Evolutionary conservation across 176 grass and related monocot species (phyloP), one percentile per base, ranked within the genome.

Genomic region (Triticum timopheevii): DNA sequence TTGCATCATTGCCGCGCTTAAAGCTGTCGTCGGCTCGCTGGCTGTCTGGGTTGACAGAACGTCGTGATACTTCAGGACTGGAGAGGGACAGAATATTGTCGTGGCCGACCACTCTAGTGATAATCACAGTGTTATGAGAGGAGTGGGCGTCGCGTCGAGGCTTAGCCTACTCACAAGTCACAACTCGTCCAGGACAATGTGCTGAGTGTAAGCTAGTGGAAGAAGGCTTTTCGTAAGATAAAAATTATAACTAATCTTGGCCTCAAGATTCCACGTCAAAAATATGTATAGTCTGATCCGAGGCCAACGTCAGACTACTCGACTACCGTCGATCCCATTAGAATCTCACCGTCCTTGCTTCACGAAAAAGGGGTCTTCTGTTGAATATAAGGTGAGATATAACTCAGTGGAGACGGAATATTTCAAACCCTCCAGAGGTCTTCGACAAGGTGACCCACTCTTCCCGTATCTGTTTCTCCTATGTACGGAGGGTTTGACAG

Each of bases 1-100:
- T 27, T 24, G 13, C 13, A 75, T 87, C 86, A 87, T 91, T 82
- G 80, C 79, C 59, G 76, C 27, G 85, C 72, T 31, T 69, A 86
- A 85, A 88, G 84, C 40, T 83, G 61, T 83, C 74, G 71, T 82
- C 86, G 70, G 88, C 79, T 90, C 78, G 85, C 79, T 77, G 40
- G n/a, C 71, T 74, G 71, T 74, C 1, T 47, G n/a, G 71, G 38
- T 74, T 74, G 71, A 74, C 71, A 27, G 25, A 74, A 74, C 40
- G 23, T 47, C 71, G n/a, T 13, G 40, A 74, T 74, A 47, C 12
- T 47, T 45, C 70, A 73, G 70, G 70, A 15, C 13, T 36, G 34
- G 67, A 33, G 22, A 67, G 22, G 7, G 9, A n/a, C 4, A 39
- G 69, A 34, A 40, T 40, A 71, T 20, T n/a, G 69, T 39, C 39